These are phyloP conservation scores for Dianthus caryophyllus DNA, from an alignment of 148 eudicot genomes.

Conservation along the genomic window DNA sequence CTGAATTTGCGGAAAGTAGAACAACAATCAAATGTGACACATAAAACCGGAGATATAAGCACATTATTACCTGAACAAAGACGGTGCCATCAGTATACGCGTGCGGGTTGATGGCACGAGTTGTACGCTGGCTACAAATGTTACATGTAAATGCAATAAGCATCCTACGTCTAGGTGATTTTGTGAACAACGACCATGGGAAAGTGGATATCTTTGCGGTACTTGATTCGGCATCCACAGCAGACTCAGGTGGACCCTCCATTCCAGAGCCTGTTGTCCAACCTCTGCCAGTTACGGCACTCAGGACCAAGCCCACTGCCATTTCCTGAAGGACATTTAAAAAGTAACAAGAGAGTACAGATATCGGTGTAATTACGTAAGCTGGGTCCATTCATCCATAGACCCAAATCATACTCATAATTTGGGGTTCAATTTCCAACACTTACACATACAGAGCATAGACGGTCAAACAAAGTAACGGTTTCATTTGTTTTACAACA, in stretches of 20 bases:
- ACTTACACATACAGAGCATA: neutral
- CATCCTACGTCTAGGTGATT: conserved; percentile 85
- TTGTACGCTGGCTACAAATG: conserved; percentile 91
- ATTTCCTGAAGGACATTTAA: conserved; percentile 44
- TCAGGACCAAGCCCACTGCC: conserved; percentile 91
- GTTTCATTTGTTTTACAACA: neutral
- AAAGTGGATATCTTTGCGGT: conserved; percentile 70
- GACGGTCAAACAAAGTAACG: neutral
- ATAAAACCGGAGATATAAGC: neutral
- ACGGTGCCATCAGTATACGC: conserved; percentile 75
- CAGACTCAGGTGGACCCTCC: conserved; percentile 85
- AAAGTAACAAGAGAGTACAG: neutral
- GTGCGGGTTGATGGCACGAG: conserved; percentile 77
- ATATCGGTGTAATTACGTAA: neutral
- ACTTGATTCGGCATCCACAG: conserved; percentile 57
- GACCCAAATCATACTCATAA: neutral
- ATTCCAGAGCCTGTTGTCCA: conserved; percentile 96
- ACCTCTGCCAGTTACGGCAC: conserved; percentile 70
- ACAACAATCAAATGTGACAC: neutral
- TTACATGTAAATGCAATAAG: conserved; percentile 82
- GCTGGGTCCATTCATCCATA: neutral
- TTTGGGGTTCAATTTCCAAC: neutral
- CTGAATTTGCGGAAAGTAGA: neutral
- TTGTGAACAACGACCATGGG: conserved; percentile 95
- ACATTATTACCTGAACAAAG: conserved; percentile 56